Percentiles rank a stretch among this genome's conserved stretches.
phyloP scores from a whole-genome alignment of 1,284 basidiomycete genomes.

The Spongispora temasekensis region DNA sequence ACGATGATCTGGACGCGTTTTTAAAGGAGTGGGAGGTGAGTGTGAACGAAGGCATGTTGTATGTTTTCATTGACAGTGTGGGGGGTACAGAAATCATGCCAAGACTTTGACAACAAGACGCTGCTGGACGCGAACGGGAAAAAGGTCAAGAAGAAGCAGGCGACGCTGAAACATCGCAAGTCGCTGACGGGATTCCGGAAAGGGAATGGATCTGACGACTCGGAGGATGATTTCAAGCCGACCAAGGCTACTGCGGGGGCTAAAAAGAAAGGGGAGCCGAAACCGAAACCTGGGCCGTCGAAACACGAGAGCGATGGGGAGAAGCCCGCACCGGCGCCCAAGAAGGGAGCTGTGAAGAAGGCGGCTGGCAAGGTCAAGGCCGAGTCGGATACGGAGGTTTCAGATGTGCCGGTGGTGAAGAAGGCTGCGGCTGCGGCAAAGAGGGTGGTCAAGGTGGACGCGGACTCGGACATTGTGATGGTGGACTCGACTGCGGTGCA shows the following conservation, averaged over 20 bases:
- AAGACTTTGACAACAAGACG: constrained; percentile 58
- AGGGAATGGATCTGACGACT: constrained; percentile 51
- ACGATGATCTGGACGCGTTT: constrained; percentile 86
- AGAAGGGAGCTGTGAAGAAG: constrained; percentile 36
- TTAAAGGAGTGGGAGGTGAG: constrained; percentile 83
- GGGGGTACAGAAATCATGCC: constrained; percentile 56
- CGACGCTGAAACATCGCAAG: constrained; percentile 71
- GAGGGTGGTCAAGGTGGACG: constrained; percentile 36
- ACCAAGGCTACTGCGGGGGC: constrained; percentile 61
- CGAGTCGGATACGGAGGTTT: constrained; percentile 40
- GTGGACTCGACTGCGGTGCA: constrained; percentile 19
- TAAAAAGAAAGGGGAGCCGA: constrained; percentile 43
- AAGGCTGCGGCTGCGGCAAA: constrained; percentile 15
- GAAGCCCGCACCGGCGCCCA: constrained; percentile 28
- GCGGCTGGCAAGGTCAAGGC: constrained; percentile 33
- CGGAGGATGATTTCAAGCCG: constrained; percentile 78
- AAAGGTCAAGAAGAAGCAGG: constrained; percentile 76
- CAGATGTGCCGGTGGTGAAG: constrained; percentile 21
- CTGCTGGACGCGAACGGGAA: constrained; percentile 57
- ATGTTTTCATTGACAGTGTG: constrained; percentile 1
- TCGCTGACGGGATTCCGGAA: constrained; percentile 59
- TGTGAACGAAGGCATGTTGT: constrained; percentile 1
- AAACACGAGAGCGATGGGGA: constrained; percentile 38
- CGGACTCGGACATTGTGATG: constrained; percentile 44
- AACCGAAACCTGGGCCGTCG: constrained; percentile 33